These are phyloP conservation scores for Carpinus fangiana DNA, from an alignment of 306 rosid species.

Conservation along the genomic window DNA sequence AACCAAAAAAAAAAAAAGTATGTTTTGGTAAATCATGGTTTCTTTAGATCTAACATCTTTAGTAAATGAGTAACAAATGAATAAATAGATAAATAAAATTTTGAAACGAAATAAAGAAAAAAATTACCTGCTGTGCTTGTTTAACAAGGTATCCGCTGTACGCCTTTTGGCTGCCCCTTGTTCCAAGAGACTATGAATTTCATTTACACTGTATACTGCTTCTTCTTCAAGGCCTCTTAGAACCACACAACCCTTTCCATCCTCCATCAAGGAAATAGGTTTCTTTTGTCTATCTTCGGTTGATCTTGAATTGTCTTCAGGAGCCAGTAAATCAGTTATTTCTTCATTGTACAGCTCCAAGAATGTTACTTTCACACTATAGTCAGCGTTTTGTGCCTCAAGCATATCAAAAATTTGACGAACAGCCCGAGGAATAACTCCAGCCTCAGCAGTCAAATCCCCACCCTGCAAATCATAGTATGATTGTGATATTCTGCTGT, in stretches of 20 bases:
- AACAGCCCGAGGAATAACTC: conserved; percentile 96
- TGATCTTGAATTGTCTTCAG: conserved; percentile 67
- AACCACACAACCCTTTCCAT: conserved; percentile 88
- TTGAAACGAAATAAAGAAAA: not conserved
- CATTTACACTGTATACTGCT: conserved; percentile 74
- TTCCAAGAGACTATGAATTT: conserved; percentile 79
- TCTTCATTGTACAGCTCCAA: conserved; percentile 96
- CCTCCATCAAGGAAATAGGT: conserved; percentile 82
- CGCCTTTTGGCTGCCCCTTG: conserved; percentile 89
- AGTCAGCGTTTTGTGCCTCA: conserved; percentile 85
- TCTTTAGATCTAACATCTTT: conserved; percentile 6
- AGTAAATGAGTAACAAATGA: not conserved
- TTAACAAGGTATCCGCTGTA: conserved; percentile 88
- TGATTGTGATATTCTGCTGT: not conserved
- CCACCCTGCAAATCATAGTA: conserved; percentile 52
- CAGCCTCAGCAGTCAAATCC: conserved; percentile 84
- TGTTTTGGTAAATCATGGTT: not conserved
- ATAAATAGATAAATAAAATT: conserved; percentile 1
- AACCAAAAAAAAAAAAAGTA: conserved; percentile 18
- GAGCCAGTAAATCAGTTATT: conserved; percentile 74
- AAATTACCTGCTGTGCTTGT: conserved; percentile 86
- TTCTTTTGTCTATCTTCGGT: conserved; percentile 74
- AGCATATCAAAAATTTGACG: conserved; percentile 88
- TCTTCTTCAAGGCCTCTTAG: conserved; percentile 96
- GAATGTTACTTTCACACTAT: conserved; percentile 87